phyloP scores from a whole-genome alignment of 2,329 filamentous ascomycete species.

The Aspergillus neoniger region DNA sequence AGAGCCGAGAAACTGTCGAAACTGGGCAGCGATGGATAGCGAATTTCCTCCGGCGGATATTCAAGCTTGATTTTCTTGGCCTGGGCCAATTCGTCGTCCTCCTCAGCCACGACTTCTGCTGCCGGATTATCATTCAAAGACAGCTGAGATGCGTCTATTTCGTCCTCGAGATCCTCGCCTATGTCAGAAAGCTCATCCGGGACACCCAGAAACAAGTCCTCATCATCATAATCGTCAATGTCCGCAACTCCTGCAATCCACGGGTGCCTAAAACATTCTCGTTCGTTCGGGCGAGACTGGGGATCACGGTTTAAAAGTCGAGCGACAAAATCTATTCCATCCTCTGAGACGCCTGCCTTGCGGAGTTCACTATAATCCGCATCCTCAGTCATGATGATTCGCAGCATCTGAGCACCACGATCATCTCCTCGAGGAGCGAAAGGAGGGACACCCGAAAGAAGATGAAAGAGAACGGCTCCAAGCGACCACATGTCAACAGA shows the following conservation, averaged over 20 bases:
- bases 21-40: conserved; percentile 47
- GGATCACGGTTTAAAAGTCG: conserved; percentile 83
- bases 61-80: conserved; percentile 40
- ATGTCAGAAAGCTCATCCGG: conserved; percentile 38
- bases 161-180: conserved; percentile 43
- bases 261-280: conserved; percentile 67
- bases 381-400: conserved; percentile 76
- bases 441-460: conserved; percentile 76
- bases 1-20: conserved; percentile 38
- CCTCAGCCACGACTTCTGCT: conserved; percentile 36
- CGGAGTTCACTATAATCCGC: conserved; percentile 68
- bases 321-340: conserved; percentile 71
- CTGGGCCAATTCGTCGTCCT: conserved; percentile 37
- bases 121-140: conserved; percentile 57
- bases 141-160: conserved; percentile 61
- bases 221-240: conserved; percentile 65
- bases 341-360: conserved; percentile 59
- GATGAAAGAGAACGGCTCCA: conserved; percentile 85
- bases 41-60: conserved; percentile 34
- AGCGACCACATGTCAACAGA: conserved; percentile 97
- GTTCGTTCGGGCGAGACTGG: conserved; percentile 71
- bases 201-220: conserved; percentile 57
- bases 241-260: conserved; percentile 67
- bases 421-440: conserved; percentile 77
- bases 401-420: conserved; percentile 74